Conservation (phyloP, 805 yeast genomes). For the Priceomyces melissophilus region DNA sequence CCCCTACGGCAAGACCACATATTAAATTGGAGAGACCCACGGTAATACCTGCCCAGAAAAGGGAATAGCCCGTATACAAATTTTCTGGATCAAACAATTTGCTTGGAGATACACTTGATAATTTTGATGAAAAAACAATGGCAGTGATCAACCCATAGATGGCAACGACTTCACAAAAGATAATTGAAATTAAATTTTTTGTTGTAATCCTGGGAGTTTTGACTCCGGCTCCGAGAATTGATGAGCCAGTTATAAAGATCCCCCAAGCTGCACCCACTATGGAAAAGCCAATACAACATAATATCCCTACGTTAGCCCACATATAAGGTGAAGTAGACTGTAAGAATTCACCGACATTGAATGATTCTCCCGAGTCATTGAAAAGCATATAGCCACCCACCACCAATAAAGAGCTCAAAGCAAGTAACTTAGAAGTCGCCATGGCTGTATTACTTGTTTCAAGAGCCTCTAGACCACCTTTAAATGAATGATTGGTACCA, state of each 20-base stretch:
- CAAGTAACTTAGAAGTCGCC: slow-evolving; percentile 16
- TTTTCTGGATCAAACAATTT: slow-evolving; percentile 74
- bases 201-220: slow-evolving; percentile 97
- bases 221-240: slow-evolving; percentile 97
- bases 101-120: slow-evolving; percentile 63
- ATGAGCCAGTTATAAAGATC: slow-evolving; percentile 90
- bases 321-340: slow-evolving; percentile 86
- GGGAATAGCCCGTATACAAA: slow-evolving; percentile 88
- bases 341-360: slow-evolving; percentile 87
- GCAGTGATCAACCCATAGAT: slow-evolving; percentile 97
- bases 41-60: slow-evolving; percentile 98
- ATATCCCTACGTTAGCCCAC: slow-evolving; percentile 94
- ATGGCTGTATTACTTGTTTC: neutral
- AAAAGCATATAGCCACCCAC: slow-evolving; percentile 66
- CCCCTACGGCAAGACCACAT: slow-evolving; percentile 96
- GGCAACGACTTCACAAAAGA: slow-evolving; percentile 99
- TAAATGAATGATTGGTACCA: neutral
- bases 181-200: slow-evolving; percentile 91
- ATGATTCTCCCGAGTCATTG: slow-evolving; percentile 88
- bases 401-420: slow-evolving; percentile 30
- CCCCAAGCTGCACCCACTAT: slow-evolving; percentile 99
- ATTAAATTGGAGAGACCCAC: slow-evolving; percentile 91
- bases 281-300: slow-evolving; percentile 85
- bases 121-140: slow-evolving; percentile 90
- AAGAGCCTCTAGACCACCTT: neutral